Conservation (phyloP, 192 early-diverging fungal species). For the Gaertneriomyces semiglobifer region DNA sequence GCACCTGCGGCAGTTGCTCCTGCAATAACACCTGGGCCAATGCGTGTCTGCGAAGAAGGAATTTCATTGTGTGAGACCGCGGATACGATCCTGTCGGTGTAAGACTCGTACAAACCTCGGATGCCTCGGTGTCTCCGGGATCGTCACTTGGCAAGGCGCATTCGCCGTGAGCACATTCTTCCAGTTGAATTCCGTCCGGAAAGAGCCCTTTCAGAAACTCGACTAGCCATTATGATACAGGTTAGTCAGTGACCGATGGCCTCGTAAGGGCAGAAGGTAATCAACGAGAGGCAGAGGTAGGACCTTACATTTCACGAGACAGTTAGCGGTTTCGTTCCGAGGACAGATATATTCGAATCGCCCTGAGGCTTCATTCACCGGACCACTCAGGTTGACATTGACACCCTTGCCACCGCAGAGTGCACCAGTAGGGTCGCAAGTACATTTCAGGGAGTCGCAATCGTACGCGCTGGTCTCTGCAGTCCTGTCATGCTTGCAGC, state of each 20-base stretch:
- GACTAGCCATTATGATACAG: slow-evolving; percentile 23
- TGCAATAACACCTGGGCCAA: slow-evolving; percentile 1
- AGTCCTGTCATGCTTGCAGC: slow-evolving; percentile 38
- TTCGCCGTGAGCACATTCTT: slow-evolving; percentile 53
- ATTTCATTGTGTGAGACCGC: too few relatives aligned
- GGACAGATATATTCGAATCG: slow-evolving; percentile 45
- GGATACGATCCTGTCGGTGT: background rate
- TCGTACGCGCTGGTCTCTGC: slow-evolving; percentile 27
- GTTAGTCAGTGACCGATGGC: background rate
- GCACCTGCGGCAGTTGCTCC: background rate
- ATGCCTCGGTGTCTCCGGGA: slow-evolving; percentile 12
- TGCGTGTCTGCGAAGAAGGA: too few relatives aligned
- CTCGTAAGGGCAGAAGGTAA: background rate
- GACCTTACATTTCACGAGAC: slow-evolving; percentile 36
- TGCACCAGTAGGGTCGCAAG: slow-evolving; percentile 39
- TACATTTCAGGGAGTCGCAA: slow-evolving; percentile 46
- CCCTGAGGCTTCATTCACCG: slow-evolving; percentile 41
- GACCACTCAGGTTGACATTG: slow-evolving; percentile 32
- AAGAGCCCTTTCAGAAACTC: slow-evolving; percentile 47
- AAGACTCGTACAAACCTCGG: background rate
- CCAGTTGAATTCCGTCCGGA: slow-evolving; percentile 49
- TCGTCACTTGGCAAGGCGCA: slow-evolving; percentile 49
- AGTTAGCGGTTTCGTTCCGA: slow-evolving; percentile 32
- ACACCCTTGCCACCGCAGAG: slow-evolving; percentile 55
- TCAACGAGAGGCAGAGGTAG: background rate